Conservation (phyloP, 2,329 filamentous ascomycete genomes). For the Talaromyces amestolkiae region DNA sequence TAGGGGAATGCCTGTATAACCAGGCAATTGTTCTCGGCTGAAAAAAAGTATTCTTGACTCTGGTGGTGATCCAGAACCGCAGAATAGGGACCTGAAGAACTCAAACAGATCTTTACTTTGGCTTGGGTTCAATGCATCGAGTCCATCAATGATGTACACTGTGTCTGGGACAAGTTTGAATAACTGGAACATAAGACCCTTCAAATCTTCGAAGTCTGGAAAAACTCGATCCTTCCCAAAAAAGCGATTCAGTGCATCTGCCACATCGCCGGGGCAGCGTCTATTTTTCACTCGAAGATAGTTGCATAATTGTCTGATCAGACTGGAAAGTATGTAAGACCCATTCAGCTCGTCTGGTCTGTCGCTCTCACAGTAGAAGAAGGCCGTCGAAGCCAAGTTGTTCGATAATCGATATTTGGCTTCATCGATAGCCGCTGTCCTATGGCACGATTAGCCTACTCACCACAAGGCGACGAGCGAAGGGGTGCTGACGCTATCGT, state of each 20-base stretch:
- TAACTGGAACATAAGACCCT: not conserved
- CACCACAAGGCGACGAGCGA: not conserved
- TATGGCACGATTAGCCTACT: not conserved
- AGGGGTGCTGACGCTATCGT: conserved; percentile 2
- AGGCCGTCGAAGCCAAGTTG: not conserved
- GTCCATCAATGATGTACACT: conserved; percentile 4
- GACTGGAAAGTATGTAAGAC: not conserved
- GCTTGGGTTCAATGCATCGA: not conserved
- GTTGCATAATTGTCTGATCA: conserved; percentile 8
- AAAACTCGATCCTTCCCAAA: not conserved
- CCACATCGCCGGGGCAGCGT: not conserved
- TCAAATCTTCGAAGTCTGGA: conserved; percentile 5
- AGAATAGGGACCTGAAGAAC: not conserved
- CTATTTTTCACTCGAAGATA: not conserved
- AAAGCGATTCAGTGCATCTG: not conserved
- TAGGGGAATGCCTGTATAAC: conserved; percentile 21
- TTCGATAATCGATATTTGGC: not conserved
- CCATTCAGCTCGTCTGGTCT: not conserved
- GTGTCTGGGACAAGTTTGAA: conserved; percentile 1
- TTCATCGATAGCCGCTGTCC: not conserved
- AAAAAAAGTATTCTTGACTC: conserved; percentile 21
- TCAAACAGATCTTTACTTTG: not conserved
- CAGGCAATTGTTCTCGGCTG: conserved; percentile 25
- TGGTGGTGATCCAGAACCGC: not conserved
- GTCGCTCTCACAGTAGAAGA: conserved; percentile 9